phyloP scores from a whole-genome alignment of 306 rosid genomes.

The Cercis canadensis region DNA sequence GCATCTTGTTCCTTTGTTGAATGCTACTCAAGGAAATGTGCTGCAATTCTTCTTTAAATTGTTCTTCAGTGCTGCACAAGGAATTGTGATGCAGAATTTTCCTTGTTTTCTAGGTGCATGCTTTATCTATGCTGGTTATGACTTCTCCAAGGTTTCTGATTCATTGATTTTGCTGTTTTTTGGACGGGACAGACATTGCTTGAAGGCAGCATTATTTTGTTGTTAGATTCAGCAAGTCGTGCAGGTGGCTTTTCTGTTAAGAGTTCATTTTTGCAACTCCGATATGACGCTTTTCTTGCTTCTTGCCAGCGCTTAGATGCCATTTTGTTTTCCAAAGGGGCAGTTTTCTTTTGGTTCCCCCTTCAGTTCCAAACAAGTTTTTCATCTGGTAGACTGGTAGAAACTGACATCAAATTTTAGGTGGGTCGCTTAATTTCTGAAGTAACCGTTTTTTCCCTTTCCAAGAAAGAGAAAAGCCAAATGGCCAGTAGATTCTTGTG shows the following conservation, averaged over 20 bases:
- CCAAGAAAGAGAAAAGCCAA: constrained; percentile 37
- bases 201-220: constrained; percentile 41
- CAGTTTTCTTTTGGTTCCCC: constrained; percentile 19
- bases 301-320: constrained; percentile 44
- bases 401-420: constrained; percentile 44
- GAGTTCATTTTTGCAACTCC: constrained; percentile 41
- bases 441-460: constrained; percentile 35
- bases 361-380: constrained; percentile 45
- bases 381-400: constrained; percentile 29
- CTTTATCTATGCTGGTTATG: constrained; percentile 22
- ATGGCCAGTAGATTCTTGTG: constrained; percentile 31
- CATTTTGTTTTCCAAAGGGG: constrained; percentile 30
- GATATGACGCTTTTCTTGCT: constrained; percentile 41
- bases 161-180: constrained; percentile 33
- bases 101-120: constrained; percentile 28
- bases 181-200: constrained; percentile 39
- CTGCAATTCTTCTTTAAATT: not conserved
- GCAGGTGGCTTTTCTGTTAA: constrained; percentile 39
- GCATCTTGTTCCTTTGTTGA: constrained; percentile 30
- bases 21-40: constrained; percentile 10
- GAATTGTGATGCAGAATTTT: constrained; percentile 4
- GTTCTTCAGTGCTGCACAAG: not conserved
- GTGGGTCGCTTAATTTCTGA: constrained; percentile 35
- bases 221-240: constrained; percentile 37
- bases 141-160: constrained; percentile 6